Evolutionary conservation across 78 protist species (phyloP).

Genomic region (Monocercomonoides exilis): DNA sequence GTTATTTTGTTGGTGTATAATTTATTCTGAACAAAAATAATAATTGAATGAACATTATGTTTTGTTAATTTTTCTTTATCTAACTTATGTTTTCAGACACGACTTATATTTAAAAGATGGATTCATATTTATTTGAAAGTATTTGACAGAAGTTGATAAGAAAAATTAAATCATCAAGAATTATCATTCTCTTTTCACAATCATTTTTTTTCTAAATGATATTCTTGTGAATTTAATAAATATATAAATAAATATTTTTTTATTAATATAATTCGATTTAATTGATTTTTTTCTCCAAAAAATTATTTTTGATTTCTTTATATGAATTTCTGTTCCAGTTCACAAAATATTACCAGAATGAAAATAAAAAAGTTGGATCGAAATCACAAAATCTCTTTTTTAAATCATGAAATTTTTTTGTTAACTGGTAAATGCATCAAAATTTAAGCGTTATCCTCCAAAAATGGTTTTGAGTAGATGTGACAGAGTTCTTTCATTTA

Average conservation of each 20-base stretch:
- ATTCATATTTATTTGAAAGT: neutral
- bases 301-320: neutral
- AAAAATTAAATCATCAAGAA: neutral
- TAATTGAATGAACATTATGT: no score
- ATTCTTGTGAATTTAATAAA: neutral
- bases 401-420: no score
- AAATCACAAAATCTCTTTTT: no score
- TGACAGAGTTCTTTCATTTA: no score
- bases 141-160: neutral
- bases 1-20: no score
- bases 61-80: neutral
- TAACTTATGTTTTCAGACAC: neutral
- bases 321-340: neutral
- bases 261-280: neutral
- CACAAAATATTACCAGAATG: no score
- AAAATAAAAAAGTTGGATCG: no score
- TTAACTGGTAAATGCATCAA: no score
- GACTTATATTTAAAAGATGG: neutral
- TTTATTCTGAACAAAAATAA: no score
- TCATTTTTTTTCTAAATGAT: no score
- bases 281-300: neutral
- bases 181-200: neutral
- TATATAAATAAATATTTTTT: neutral
- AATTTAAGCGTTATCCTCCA: no score
- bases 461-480: no score